Conservation (phyloP, 805 yeast species). For the Spathaspora hagerdaliae region DNA sequence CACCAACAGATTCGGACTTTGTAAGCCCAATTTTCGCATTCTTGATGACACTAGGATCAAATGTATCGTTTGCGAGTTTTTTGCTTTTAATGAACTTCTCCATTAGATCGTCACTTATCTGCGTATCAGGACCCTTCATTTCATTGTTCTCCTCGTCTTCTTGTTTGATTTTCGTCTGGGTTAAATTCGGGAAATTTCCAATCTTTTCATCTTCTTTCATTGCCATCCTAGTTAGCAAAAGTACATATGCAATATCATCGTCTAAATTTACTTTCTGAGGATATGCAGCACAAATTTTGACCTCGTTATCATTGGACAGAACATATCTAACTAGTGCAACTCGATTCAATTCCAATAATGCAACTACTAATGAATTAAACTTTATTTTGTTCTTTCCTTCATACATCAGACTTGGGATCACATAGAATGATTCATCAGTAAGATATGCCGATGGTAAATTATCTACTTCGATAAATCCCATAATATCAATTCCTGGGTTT, state of each 20-base stretch:
- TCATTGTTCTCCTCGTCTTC: slow-evolving; percentile 5
- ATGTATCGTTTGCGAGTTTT: slow-evolving; percentile 13
- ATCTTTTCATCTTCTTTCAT: slow-evolving; percentile 71
- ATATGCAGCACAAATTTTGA: slow-evolving; percentile 47
- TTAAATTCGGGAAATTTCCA: slow-evolving; percentile 42
- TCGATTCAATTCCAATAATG: slow-evolving; percentile 44
- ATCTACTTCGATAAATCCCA: slow-evolving; percentile 51
- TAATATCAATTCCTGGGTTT: slow-evolving; percentile 54
- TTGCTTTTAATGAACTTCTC: slow-evolving; percentile 25
- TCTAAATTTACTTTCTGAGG: slow-evolving; percentile 38
- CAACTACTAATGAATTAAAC: slow-evolving; percentile 21
- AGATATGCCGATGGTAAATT: slow-evolving; percentile 57
- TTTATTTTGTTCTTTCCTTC: slow-evolving; percentile 26
- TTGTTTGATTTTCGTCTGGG: neutral
- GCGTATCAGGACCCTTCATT: slow-evolving; percentile 1
- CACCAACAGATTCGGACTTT: slow-evolving; percentile 7
- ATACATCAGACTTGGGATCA: slow-evolving; percentile 39
- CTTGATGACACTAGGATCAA: slow-evolving; percentile 5
- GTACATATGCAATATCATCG: slow-evolving; percentile 23
- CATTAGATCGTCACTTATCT: slow-evolving; percentile 17
- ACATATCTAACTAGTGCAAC: slow-evolving; percentile 66
- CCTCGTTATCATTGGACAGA: slow-evolving; percentile 42
- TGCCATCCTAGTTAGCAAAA: slow-evolving; percentile 58
- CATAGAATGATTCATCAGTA: slow-evolving; percentile 54
- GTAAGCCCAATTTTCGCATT: slow-evolving; percentile 13